These are phyloP conservation scores for Thinopyrum elongatum DNA, from an alignment of 176 grass and related monocot genomes.

Conservation along the genomic window DNA sequence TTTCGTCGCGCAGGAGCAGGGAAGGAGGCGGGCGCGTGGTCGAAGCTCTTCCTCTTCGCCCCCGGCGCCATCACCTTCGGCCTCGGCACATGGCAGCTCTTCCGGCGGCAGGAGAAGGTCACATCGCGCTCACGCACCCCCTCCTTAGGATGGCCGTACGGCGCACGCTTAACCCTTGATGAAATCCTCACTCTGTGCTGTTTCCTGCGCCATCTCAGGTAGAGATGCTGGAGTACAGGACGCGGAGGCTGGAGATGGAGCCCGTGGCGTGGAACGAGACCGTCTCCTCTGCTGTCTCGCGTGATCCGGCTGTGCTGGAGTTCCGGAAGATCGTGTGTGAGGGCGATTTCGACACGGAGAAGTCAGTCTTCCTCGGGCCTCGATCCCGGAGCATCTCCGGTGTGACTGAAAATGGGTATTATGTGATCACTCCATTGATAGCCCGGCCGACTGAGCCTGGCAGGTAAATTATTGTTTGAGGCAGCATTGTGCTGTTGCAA, in stretches of 20 bases:
- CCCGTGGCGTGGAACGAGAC: slow-evolving; percentile 60
- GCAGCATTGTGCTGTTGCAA: not conserved
- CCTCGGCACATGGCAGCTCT: slow-evolving; percentile 95
- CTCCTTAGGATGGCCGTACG: not conserved
- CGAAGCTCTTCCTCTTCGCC: slow-evolving; percentile 86
- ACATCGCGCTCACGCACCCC: not conserved
- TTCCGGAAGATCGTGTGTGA: slow-evolving; percentile 78
- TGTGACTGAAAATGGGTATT: slow-evolving; percentile 90
- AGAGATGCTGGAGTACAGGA: slow-evolving; percentile 98
- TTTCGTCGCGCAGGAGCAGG: slow-evolving; percentile 44
- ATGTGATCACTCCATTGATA: slow-evolving; percentile 80
- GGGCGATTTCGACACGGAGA: slow-evolving; percentile 74
- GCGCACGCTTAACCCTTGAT: not conserved
- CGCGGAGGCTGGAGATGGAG: slow-evolving; percentile 75
- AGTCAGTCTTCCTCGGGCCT: slow-evolving; percentile 71
- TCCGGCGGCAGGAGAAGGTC: slow-evolving; percentile 94
- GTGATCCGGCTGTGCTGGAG: slow-evolving; percentile 49
- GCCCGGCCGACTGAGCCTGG: slow-evolving; percentile 35
- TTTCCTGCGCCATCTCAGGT: slow-evolving; percentile 47
- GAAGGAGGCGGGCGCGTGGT: slow-evolving; percentile 60
- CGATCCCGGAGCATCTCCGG: slow-evolving; percentile 95
- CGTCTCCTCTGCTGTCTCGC: slow-evolving; percentile 30
- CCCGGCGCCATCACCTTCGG: slow-evolving; percentile 94
- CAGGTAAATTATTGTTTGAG: slow-evolving; percentile 61
- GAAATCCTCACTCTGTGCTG: slow-evolving; percentile 3